Evolutionary conservation across 208 protist genomes (phyloP).

Genomic region (Trypanosoma cruzi): DNA sequence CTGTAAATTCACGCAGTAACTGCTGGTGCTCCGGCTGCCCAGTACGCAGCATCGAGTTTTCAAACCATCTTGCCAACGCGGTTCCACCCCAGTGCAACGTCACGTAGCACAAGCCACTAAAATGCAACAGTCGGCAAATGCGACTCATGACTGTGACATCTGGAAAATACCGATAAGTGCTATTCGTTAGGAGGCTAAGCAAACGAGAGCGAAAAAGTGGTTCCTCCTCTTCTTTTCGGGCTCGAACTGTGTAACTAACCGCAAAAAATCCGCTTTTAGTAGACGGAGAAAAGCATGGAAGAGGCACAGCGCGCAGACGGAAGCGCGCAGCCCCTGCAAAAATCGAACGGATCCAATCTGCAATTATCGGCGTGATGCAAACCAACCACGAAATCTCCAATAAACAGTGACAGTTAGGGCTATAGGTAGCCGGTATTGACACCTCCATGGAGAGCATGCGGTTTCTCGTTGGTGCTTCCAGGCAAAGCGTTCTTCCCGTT

Average conservation of each 20-base stretch:
- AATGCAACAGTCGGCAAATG: constrained; percentile 71
- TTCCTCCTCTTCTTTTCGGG: constrained; percentile 33
- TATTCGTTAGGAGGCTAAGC: constrained; percentile 42
- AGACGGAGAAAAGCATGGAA: constrained; percentile 43
- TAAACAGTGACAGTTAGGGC: constrained; percentile 62
- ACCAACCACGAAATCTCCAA: constrained; percentile 74
- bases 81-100: constrained; percentile 15
- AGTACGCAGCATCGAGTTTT: constrained; percentile 61
- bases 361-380: constrained; percentile 63
- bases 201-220: constrained; percentile 45
- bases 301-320: constrained; percentile 61
- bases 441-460: constrained; percentile 70
- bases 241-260: constrained; percentile 47
- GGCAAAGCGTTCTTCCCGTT: constrained; percentile 52
- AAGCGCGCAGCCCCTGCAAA: constrained; percentile 62
- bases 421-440: constrained; percentile 50
- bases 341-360: constrained; percentile 78
- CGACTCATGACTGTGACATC: constrained; percentile 60
- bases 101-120: constrained; percentile 71
- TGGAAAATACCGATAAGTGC: constrained; percentile 57
- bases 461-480: constrained; percentile 54
- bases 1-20: constrained; percentile 52
- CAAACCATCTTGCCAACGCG: constrained; percentile 72
- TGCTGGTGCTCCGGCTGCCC: constrained; percentile 57
- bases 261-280: constrained; percentile 32